Evolutionary conservation across 176 grass and related monocot species (phyloP), one percentile per base, ranked within the genome.

Genomic region (Juncus inflexus): DNA sequence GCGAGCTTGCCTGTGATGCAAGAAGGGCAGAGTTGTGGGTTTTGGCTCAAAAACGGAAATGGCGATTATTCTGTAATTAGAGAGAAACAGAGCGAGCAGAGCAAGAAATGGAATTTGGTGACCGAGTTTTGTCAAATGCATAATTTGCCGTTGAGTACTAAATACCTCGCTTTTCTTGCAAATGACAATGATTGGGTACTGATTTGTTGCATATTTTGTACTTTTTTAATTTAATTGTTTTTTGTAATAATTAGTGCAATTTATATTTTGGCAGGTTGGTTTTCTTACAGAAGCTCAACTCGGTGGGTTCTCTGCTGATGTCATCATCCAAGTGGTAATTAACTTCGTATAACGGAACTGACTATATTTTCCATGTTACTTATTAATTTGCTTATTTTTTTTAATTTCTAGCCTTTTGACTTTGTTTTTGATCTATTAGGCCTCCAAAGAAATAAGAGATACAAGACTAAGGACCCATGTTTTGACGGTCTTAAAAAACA

Each of bases 151-250:
- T 19, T 77, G 68, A 96, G 92, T 75, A 96, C 87, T 56, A 84
- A 85, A 64, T 96, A 91, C 74, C 82, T 96, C 80, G 67, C 87
- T 74, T 81, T 89, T 66, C 79, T 96, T 66, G 92, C 87, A 51
- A 91, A 81, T 60, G 87, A 96, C 66, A 96, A 96, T 79, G 92
- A 96, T 79, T 96, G 92, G 92, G 92, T 96, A 96, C 35, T 69
- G 62, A 2, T 47, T 66, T 63, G 54, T 50, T 69, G 40, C 40
- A 62, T 76, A 43, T 10, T 66, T 51, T 68, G 59, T 42, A 14
- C 75, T 53, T 10, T 37, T 74, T 56, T 61, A 35, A 66, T 57
- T 68, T 11, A 28, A 70, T 41, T 51, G 16, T 14, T 41, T 55
- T 16, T 70, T 56, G 53, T 58, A 42, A 36, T 71, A 58, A 75